These are phyloP conservation scores for Boletus barrowsii DNA, from an alignment of 768 basidiomycete species.

Conservation along the genomic window DNA sequence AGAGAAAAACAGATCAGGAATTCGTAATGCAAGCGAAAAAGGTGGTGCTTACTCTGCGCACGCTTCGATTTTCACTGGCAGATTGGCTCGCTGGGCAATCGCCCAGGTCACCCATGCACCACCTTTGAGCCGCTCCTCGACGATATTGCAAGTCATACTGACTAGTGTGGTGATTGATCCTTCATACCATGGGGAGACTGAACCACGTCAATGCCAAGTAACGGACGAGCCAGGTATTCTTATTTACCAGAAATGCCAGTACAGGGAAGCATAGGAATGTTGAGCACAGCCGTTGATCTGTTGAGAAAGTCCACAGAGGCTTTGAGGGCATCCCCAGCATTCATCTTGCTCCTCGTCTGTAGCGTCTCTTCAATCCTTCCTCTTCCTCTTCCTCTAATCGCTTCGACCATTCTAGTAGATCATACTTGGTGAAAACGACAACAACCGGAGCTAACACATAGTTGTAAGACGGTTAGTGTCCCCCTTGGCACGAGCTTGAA, in stretches of 20 bases:
- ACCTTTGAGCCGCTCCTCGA: slow-evolving; percentile 1
- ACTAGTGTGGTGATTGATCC: background rate
- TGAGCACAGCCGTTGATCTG: background rate
- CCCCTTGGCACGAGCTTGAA: background rate
- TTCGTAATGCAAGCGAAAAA: background rate
- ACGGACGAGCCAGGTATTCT: background rate
- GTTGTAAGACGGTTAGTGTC: background rate
- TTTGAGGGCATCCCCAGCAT: background rate
- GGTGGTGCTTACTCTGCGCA: slow-evolving; percentile 1
- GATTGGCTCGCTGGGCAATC: slow-evolving; percentile 3
- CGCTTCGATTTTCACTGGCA: slow-evolving; percentile 4
- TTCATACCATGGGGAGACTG: background rate
- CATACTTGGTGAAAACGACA: slow-evolving; percentile 8
- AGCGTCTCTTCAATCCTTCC: background rate
- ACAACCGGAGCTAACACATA: background rate
- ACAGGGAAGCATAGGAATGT: background rate
- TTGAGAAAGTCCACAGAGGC: background rate
- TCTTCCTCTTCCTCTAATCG: background rate
- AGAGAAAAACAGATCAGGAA: background rate
- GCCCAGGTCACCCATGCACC: slow-evolving; percentile 4
- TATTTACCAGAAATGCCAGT: background rate
- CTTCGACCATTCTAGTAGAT: slow-evolving; percentile 2
- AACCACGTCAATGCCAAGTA: background rate
- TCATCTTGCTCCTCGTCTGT: background rate
- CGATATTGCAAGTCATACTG: background rate